Percentiles rank a stretch among this genome's conserved stretches.
phyloP scores from a whole-genome alignment of 192 early-diverging fungal species.

The Podila verticillata region DNA sequence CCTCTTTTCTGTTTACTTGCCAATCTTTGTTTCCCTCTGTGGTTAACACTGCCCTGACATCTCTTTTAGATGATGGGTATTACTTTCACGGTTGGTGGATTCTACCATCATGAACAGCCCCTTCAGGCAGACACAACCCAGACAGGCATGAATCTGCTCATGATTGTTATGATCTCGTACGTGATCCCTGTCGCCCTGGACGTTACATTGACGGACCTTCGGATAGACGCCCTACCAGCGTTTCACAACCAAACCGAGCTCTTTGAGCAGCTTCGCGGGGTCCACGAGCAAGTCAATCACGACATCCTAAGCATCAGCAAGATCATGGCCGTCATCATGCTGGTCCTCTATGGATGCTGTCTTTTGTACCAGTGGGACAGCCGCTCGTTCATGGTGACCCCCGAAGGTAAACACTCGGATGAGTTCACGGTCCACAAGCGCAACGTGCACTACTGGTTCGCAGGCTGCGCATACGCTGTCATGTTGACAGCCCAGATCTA shows the following conservation, averaged over 20 bases:
- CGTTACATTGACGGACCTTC: constrained; percentile 8
- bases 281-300: constrained; percentile 24
- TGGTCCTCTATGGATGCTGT: constrained; percentile 72
- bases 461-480: constrained; percentile 54
- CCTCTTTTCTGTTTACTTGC: not conserved
- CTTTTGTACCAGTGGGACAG: constrained; percentile 63
- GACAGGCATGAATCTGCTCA: constrained; percentile 35
- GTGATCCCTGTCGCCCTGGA: constrained; percentile 24
- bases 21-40: constrained; percentile 44
- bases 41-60: not conserved
- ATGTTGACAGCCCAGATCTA: constrained; percentile 78
- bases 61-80: constrained; percentile 34
- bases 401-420: constrained; percentile 17
- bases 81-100: constrained; percentile 6
- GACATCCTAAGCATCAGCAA: constrained; percentile 65
- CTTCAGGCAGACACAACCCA: constrained; percentile 26
- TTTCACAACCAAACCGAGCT: not conserved
- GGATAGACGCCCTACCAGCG: not conserved
- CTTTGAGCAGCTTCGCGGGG: not conserved
- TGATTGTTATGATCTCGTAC: constrained; percentile 27
- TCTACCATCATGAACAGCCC: constrained; percentile 4
- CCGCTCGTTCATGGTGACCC: constrained; percentile 28
- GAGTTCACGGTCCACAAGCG: constrained; percentile 51
- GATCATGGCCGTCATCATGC: constrained; percentile 70
- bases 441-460: constrained; percentile 70